A percentile compares a stretch with the other conserved stretches of the same genome.
Conservation (phyloP, 306 rosid species). For the Leucaena leucocephala region DNA sequence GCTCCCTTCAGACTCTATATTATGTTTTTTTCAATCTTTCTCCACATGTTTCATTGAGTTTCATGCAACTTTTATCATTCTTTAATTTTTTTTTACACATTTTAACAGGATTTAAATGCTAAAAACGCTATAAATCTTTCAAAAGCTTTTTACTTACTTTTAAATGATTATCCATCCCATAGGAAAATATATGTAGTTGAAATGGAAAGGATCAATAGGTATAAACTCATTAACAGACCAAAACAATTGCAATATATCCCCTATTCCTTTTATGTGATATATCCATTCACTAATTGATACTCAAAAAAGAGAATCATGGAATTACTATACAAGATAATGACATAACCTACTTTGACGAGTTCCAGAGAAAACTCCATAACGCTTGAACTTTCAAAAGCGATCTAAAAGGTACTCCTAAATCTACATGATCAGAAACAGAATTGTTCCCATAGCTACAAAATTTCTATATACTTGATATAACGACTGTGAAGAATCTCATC, state of each 20-base stretch:
- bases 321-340: background rate
- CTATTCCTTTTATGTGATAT: background rate
- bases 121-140: background rate
- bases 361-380: constrained; percentile 32
- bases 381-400: constrained; percentile 38
- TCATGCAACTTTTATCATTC: background rate
- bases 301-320: background rate
- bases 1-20: background rate
- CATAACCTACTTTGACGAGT: constrained; percentile 31
- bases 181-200: background rate
- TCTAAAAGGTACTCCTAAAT: constrained; percentile 30
- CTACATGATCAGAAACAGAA: constrained; percentile 33
- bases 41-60: background rate
- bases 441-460: constrained; percentile 27
- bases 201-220: background rate
- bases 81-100: background rate
- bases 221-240: constrained; percentile 12
- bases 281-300: background rate
- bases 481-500: constrained; percentile 36
- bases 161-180: too few relatives aligned
- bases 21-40: background rate
- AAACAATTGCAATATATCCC: background rate
- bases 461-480: background rate
- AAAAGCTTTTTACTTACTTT: background rate
- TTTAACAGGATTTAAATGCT: background rate